phyloP scores from a whole-genome alignment of 257 asterid genomes.

The Gentiana straminea region DNA sequence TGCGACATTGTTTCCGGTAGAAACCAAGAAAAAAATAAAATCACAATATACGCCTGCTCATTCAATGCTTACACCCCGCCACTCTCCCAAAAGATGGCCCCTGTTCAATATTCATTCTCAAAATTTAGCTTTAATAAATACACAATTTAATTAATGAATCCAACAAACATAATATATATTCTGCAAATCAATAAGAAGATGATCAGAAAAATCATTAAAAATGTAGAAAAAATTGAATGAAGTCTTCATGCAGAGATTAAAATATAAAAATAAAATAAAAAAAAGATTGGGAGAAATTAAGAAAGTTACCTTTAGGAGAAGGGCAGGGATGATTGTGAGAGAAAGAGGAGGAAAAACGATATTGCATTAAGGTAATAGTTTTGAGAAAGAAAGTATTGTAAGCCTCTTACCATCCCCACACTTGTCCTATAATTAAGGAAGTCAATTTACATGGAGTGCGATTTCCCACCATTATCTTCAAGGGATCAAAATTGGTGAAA shows the following conservation, averaged over 20 bases:
- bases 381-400: slow-evolving; percentile 11
- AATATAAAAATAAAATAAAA: not conserved
- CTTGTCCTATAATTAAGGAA: slow-evolving; percentile 23
- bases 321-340: slow-evolving; percentile 47
- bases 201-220: too few relatives aligned
- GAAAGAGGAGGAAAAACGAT: slow-evolving; percentile 17
- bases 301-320: slow-evolving; percentile 53
- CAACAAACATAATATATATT: not conserved
- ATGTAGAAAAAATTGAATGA: not conserved
- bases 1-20: slow-evolving; percentile 17
- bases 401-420: slow-evolving; percentile 17
- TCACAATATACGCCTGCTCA: not conserved
- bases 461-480: too few relatives aligned
- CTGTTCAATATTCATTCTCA: slow-evolving; percentile 10
- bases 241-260: too few relatives aligned
- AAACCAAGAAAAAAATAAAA: not conserved
- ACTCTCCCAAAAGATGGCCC: slow-evolving; percentile 39
- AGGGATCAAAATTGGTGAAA: too few relatives aligned
- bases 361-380: slow-evolving; percentile 24
- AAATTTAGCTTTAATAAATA: not conserved
- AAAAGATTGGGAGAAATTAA: not conserved
- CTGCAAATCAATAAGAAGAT: too few relatives aligned
- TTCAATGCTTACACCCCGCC: slow-evolving; percentile 28
- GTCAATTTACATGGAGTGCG: not conserved
- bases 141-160: not conserved